Conservation (phyloP, 2,329 filamentous ascomycete genomes). For the Ophiostoma sp. region DNA sequence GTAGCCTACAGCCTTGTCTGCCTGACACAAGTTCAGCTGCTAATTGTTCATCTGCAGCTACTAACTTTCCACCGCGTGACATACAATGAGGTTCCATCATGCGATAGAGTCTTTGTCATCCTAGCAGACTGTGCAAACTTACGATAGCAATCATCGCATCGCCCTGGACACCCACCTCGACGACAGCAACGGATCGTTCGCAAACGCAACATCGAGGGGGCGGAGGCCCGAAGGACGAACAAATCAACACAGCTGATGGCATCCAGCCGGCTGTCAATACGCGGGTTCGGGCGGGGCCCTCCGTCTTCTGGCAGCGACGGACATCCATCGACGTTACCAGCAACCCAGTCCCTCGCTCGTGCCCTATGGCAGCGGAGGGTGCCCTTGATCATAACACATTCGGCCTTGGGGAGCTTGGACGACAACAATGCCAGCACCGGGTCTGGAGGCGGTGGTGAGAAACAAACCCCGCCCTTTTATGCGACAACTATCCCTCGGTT, state of each 20-base stretch:
- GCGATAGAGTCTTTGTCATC: not conserved
- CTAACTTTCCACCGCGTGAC: not conserved
- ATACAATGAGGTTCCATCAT: not conserved
- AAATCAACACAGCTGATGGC: not conserved
- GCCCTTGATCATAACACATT: constrained; percentile 51
- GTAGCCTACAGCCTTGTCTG: not conserved
- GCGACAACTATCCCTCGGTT: constrained; percentile 52
- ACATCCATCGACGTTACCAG: not conserved
- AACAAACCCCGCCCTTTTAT: constrained; percentile 32
- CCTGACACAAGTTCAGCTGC: not conserved
- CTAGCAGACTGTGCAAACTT: not conserved
- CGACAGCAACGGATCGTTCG: not conserved
- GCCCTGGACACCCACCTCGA: not conserved
- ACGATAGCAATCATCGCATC: not conserved
- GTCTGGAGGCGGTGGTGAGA: not conserved
- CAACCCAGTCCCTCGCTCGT: constrained; percentile 35
- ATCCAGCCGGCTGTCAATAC: not conserved
- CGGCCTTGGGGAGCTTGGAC: constrained; percentile 28
- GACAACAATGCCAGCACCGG: not conserved
- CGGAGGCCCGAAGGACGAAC: no score
- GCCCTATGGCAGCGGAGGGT: constrained; percentile 51
- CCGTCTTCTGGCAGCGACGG: not conserved
- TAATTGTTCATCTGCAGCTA: not conserved
- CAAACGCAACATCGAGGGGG: no score
- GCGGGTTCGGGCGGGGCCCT: not conserved